phyloP scores from a whole-genome alignment of 495 filamentous ascomycete species.

The Friedmanniomyces simplex region DNA sequence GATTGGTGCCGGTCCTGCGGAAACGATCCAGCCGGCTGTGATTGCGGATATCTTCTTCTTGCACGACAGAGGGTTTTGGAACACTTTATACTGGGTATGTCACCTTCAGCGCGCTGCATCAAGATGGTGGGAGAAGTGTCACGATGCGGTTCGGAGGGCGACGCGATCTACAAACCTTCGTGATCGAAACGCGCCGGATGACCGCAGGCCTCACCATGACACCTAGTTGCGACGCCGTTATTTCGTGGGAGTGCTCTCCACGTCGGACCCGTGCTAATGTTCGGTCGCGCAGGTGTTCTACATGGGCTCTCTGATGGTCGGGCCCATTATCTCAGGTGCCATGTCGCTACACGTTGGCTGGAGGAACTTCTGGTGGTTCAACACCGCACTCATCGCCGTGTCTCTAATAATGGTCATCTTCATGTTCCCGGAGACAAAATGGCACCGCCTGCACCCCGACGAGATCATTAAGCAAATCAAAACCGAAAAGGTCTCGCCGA shows the following conservation, averaged over 20 bases:
- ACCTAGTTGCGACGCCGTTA: not conserved
- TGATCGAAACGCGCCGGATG: too few relatives aligned
- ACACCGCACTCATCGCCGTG: constrained; percentile 40
- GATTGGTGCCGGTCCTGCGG: constrained; percentile 47
- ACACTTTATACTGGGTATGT: constrained; percentile 52
- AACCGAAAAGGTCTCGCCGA: not conserved
- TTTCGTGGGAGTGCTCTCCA: too few relatives aligned
- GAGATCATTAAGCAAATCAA: constrained; percentile 19
- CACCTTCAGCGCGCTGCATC: not conserved
- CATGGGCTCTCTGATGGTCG: constrained; percentile 31
- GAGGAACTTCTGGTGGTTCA: constrained; percentile 49
- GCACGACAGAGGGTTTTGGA: constrained; percentile 54
- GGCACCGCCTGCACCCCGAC: constrained; percentile 36
- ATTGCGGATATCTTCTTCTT: constrained; percentile 59
- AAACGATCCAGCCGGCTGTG: constrained; percentile 52
- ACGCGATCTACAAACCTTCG: too few relatives aligned
- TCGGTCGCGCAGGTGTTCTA: constrained; percentile 3
- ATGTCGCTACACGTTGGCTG: constrained; percentile 48
- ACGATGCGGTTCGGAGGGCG: too few relatives aligned
- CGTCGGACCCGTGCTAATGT: not conserved
- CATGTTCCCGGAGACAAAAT: constrained; percentile 53
- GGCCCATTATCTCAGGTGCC: constrained; percentile 48
- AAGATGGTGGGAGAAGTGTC: too few relatives aligned
- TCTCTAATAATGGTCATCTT: constrained; percentile 42
- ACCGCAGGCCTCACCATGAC: too few relatives aligned